A percentile compares a stretch with the other conserved stretches of the same genome.
Conservation (phyloP, 371 early-diverging fungal genomes). For the Mortierella sp. region DNA sequence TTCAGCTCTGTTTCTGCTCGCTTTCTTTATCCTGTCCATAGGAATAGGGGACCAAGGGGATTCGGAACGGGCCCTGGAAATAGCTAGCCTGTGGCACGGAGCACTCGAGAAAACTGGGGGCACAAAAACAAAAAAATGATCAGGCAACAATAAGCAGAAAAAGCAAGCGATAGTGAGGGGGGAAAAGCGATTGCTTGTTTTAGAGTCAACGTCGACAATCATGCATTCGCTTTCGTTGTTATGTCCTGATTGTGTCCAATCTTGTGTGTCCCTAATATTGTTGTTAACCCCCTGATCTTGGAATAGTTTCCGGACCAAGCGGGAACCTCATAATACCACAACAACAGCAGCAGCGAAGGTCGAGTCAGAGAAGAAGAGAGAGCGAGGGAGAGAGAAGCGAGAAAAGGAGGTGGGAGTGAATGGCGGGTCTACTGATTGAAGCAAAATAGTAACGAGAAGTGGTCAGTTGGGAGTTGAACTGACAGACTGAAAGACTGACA, state of each 20-base stretch:
- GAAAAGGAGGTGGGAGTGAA: neutral
- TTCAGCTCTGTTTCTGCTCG: neutral
- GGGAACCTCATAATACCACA: neutral
- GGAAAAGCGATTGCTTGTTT: too few species aligned
- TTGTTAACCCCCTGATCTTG: neutral
- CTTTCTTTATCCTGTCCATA: neutral
- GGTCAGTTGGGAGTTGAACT: neutral
- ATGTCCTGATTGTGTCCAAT: neutral
- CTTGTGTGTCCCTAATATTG: neutral
- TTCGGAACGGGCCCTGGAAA: neutral
- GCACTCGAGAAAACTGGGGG: neutral
- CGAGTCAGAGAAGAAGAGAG: neutral
- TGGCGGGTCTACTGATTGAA: neutral
- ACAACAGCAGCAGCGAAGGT: neutral
- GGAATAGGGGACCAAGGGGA: neutral
- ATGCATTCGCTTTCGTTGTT: neutral
- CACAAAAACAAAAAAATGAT: neutral
- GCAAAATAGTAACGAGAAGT: neutral
- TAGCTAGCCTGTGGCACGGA: neutral
- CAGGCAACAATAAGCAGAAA: neutral
- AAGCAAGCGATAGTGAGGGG: neutral
- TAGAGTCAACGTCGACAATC: neutral
- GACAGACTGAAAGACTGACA: neutral
- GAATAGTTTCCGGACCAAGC: conserved; percentile 1
- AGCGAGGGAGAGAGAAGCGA: neutral